Evolutionary conservation across 1,139 yeast species (phyloP), one percentile per base, ranked within the genome.

Genomic region (Saccharomycopsis hybrid): DNA sequence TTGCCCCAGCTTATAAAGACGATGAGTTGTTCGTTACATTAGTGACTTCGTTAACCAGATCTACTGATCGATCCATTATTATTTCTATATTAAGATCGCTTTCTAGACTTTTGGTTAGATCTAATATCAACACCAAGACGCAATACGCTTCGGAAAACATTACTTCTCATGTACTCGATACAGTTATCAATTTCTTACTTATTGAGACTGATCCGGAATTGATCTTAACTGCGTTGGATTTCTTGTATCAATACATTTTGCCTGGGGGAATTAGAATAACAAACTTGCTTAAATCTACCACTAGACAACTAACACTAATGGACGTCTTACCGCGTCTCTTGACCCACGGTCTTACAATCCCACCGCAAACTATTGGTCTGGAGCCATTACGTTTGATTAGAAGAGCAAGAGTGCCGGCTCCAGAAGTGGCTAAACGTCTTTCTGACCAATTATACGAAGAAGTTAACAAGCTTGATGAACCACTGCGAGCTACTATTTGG

Each of bases 401-500:
- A 55, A 66, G 79, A 56, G 66, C 74, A 2, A 68, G 66, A 52
- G 72, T 72, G 27, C 70, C 73, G 2, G 77, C 78, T 1, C 96
- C 96, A 2, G 58, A 68, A 0, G 60, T 65, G 2, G 76, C 83
- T 3, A 94, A 96, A 1, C 68, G 65, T 24, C 69, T 90, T 43
- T 73, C 83, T 43, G 68, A 69, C n/a, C 75, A 74, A n/a, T 70
- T 88, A 41, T 77, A 81, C 56, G 69, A 73, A 18, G 78, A 83
- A 44, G 74, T 92, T 41, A 70, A 84, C 44, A 70, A 71, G 41
- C 70, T 89, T 56, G 78, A 82, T 5, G 99, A 92, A 65, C 98
- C 98, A 1, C 77, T 81, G 54, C 75, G 99, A 55, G 96, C 98
- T 1, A 86, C 96, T 1, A 77, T 89, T 11, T 92, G 98, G 98